Base-by-base conservation (phyloP, 2,329 filamentous ascomycete genomes). In the Bertia moriformis region DNA sequence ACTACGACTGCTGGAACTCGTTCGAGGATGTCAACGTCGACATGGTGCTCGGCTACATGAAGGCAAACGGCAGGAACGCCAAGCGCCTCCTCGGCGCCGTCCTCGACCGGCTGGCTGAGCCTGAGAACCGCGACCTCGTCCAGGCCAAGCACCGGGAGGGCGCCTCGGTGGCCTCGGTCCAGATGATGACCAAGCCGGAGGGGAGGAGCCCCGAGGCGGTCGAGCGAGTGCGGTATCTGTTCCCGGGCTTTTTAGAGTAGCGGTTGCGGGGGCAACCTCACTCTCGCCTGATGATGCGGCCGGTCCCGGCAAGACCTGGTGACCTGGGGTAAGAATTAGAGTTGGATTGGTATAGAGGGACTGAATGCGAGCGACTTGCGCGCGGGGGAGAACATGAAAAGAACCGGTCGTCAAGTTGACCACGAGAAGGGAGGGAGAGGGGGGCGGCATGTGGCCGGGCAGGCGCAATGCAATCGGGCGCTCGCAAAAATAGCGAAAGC, bases 1-100 rank as follows among this genome's bases (percentile, higher is more conserved):
- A 98, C 66, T 98, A 98, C 60, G 91, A 98, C 67, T 96, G 89
- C 75, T 98, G 91, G 91, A 83, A 88, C 55, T 77, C 73, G 17
- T 73, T 72, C 38, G 82, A 77, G 42, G 84, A 83, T 46, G 91
- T 98, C 45, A 88, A 87, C 44, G 91, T 98, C 18, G 84, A 88
- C 59, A 93, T 96, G 83, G 91, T 98, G 41, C 85, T 94, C 77
- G 82, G 77, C 44, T 85, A 93, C 61, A 98, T 98, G 91, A 81
- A 83, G 56, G 82, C 86, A 47, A 98, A 98, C 61, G 71, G 83
- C 39, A 70, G 80, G 54, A 98, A 96, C 53, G 91, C 91, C 22
- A 80, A 81, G 57, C 69, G 78, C 39, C 79, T 96, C 41, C 79
- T 98, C 22, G 84, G 76, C 24, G 85, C 83, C 20, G 87, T 96